Base-by-base conservation (phyloP, 2,329 filamentous ascomycete genomes). In the Epichloe uncinata region DNA sequence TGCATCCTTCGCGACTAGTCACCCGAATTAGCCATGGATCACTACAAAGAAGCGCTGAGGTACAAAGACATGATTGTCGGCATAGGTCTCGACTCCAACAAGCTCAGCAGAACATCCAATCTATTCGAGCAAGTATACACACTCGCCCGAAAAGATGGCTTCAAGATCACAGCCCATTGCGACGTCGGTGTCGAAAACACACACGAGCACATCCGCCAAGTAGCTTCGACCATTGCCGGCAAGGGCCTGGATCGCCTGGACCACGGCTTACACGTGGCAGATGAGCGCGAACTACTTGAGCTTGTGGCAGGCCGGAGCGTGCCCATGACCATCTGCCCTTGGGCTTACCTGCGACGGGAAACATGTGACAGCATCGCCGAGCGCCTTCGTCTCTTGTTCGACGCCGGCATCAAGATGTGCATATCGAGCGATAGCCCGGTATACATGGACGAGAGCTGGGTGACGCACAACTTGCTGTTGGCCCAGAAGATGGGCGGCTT, bases 341-440 rank as follows among this genome's bases (percentile, higher is more conserved):
- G 53, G 22, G 55, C 53, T 4, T 59, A 59, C 16, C 54, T 58
- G 34, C 48, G 50, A 22, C 52, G 52, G 1, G 55, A 48, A 12
- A 48, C 52, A 22, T 61, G 50, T 6, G 58, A 63, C 5, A 69
- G 71, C 4, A 81, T 84, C 0, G 73, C 87, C 53, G 69, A 64
- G 3, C 55, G 57, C 45, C 44, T 58, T 34, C 52, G 79, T 22
- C 68, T 66, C 49, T 80, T 85, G 54, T 62, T 87, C 33, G 74
- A 83, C 41, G 67, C 66, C 5, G 79, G 80, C 0, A 77, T 87
- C 43, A 73, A 67, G 54, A 85, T 86, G 61, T 82, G 77, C 50
- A 78, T 87, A 62, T 86, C 86, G 62, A 82, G 78, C 56, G 82
- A 86, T 58, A 81, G 85, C 59, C 82, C 82, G 51, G 81, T 79